Evolutionary conservation across 345 rosid genomes (phyloP), one percentile per base, ranked within the genome.

Genomic region (Laguncularia racemosa): DNA sequence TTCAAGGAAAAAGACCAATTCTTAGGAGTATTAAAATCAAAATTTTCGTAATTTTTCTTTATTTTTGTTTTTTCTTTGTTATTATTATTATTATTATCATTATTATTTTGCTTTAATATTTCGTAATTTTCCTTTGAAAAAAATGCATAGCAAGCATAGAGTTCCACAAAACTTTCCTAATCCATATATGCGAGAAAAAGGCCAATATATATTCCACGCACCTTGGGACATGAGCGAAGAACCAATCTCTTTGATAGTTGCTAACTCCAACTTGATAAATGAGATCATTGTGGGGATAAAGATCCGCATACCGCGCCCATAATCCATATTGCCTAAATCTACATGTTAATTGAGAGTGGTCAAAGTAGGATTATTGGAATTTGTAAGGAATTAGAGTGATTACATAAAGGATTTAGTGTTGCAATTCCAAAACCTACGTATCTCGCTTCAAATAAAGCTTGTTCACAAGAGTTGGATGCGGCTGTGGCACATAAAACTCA

Each of bases 241-340:
- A 75, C 79, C 79, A 75, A 50, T 75, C 79, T 59, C 48, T 60
- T 14, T 19, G 46, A 23, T 64, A 75, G 44, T 75, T 57, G 48
- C 73, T 67, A 18, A 16, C 20, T 3, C 73, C 79, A 43, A 71
- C 40, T 3, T 48, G 54, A 44, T 63, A 75, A 28, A 68, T 57
- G 48, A 71, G 57, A 48, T 75, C 79, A 8, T 55, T 55, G 4
- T 56, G 48, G n/a, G 79, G 79, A 46, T 71, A 75, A n/a, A 75
- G 38, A 12, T 75, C 76, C 26, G 71, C 43, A 16, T 75, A 75
- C 44, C 79, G 71, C n/a, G 61, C 69, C 79, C 79, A 75, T 44
- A 75, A 38, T 23, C 79, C 79, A 23, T 75, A 75, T 28, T 71
- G 79, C 61, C 79, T 67, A 50, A 71, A 75, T 65, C 79, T 71